Conservation (phyloP, 805 yeast species). For the Lipomyces kockii region DNA sequence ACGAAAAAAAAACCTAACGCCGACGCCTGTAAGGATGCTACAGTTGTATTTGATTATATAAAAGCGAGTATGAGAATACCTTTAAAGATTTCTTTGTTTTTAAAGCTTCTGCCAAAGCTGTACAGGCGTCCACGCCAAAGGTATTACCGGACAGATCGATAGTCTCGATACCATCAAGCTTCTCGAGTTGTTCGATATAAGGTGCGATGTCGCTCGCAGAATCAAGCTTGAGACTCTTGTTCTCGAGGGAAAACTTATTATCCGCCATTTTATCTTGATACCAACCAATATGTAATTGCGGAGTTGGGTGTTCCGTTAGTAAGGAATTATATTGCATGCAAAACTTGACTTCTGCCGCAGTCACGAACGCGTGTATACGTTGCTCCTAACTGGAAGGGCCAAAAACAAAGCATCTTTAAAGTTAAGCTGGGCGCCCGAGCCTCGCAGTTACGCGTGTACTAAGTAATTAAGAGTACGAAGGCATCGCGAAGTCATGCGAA, state of each 20-base stretch:
- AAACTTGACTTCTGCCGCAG: background rate
- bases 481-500: background rate
- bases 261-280: constrained; percentile 4
- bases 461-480: background rate
- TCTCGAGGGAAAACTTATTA: constrained; percentile 25
- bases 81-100: constrained; percentile 52
- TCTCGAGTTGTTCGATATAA: constrained; percentile 61
- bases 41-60: background rate
- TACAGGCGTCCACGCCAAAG: constrained; percentile 87
- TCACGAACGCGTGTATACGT: background rate
- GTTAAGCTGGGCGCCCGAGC: background rate
- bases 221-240: constrained; percentile 59
- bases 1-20: background rate
- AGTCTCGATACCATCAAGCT: constrained; percentile 50
- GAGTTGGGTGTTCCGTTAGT: background rate
- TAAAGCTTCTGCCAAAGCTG: constrained; percentile 64
- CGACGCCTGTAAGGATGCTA: background rate
- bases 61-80: constrained; percentile 12
- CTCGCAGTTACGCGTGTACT: background rate
- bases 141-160: constrained; percentile 92
- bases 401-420: background rate
- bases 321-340: background rate
- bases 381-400: background rate
- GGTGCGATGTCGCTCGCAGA: constrained; percentile 72
- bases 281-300: background rate